Conservation (phyloP, 2,329 filamentous ascomycete species). For the Exophiala alcalophila region DNA sequence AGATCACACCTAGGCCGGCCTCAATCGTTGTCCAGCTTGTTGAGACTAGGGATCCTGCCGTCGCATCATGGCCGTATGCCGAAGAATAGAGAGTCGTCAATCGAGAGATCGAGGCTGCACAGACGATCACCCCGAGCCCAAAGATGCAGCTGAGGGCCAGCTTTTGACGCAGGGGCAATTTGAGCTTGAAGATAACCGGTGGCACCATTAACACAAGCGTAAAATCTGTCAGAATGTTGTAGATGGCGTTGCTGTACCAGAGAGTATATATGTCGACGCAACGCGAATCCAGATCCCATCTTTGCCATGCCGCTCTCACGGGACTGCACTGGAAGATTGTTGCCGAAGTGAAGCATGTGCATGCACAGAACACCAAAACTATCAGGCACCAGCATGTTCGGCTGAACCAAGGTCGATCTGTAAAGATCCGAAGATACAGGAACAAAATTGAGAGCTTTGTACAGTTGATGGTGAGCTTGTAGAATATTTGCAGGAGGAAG, state of each 20-base stretch:
- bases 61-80: conserved; percentile 29
- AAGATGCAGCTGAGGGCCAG: conserved; percentile 47
- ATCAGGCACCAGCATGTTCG: conserved; percentile 44
- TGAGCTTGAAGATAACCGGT: conserved; percentile 34
- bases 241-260: conserved; percentile 50
- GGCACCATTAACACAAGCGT: conserved; percentile 37
- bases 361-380: conserved; percentile 46
- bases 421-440: conserved; percentile 56
- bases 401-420: conserved; percentile 45
- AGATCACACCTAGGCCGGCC: conserved; percentile 38
- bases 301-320: conserved; percentile 48
- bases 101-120: conserved; percentile 33
- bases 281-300: conserved; percentile 5
- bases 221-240: conserved; percentile 38
- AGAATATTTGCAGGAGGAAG: conserved; percentile 53
- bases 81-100: conserved; percentile 36
- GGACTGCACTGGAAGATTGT: conserved; percentile 54
- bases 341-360: conserved; percentile 44
- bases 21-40: conserved; percentile 42
- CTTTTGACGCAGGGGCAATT: conserved; percentile 43
- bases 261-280: conserved; percentile 34
- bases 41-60: conserved; percentile 32
- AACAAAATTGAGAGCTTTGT: conserved; percentile 54
- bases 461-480: conserved; percentile 54
- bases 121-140: conserved; percentile 35